Conservation (phyloP, 306 rosid species). For the Quercus dentata region DNA sequence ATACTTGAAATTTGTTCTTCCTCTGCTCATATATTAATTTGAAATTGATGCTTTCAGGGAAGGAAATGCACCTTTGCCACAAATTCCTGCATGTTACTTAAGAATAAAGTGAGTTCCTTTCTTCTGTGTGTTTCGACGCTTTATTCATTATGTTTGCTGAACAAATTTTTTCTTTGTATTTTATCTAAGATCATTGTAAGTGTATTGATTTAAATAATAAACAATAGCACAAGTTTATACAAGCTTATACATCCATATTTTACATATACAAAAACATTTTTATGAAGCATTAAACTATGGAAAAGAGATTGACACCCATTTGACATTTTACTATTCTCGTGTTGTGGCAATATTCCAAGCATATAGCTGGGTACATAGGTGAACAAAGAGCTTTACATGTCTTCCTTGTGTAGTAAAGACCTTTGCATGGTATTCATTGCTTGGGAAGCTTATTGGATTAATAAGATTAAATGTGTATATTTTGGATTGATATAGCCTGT, state of each 20-base stretch:
- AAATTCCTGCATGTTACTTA: conserved; percentile 50
- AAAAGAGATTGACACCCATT: neutral
- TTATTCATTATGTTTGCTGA: neutral
- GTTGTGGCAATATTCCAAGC: neutral
- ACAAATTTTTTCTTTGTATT: no score
- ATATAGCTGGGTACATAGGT: neutral
- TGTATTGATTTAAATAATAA: no score
- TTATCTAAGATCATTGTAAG: neutral
- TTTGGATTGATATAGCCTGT: neutral
- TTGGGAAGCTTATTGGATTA: neutral
- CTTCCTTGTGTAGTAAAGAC: neutral
- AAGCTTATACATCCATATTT: no score
- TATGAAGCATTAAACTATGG: neutral
- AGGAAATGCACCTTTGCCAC: conserved; percentile 60
- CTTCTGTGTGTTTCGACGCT: neutral
- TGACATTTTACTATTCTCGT: neutral
- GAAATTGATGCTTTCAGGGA: conserved; percentile 51
- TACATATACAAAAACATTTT: no score
- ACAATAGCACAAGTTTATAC: neutral
- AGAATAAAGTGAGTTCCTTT: conserved; percentile 64
- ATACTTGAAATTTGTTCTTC: neutral
- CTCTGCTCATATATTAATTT: conserved; percentile 19
- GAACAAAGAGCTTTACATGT: neutral
- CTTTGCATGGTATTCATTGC: neutral
- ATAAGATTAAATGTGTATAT: neutral